A percentile compares a stretch with the other conserved stretches of the same genome.
These are phyloP conservation scores for Blastocystis sp. DNA, from an alignment of 352 stramenopile genomes.

Conservation along the genomic window DNA sequence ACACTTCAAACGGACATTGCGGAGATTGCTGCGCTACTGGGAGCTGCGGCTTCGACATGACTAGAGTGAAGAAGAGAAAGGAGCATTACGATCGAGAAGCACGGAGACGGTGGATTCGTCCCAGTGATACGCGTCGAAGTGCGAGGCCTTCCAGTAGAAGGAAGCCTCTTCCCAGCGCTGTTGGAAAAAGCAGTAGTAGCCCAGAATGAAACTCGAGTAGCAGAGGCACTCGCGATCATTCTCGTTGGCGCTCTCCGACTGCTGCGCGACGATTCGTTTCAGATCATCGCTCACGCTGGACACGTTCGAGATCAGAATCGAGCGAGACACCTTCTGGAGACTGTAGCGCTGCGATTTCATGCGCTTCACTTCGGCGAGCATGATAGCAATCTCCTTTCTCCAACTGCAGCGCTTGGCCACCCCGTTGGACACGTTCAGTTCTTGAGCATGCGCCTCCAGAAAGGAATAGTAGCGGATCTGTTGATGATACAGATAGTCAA, in stretches of 20 bases:
- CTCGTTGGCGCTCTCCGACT: no score
- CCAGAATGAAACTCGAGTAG: not conserved
- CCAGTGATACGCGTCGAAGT: slow-evolving; percentile 1
- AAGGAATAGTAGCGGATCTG: not conserved
- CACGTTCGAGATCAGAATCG: no score
- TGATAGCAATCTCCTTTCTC: not conserved
- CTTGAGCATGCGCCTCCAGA: not conserved
- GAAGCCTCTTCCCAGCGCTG: not conserved
- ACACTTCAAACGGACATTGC: not conserved
- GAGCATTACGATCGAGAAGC: not conserved
- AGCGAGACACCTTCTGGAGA: no score
- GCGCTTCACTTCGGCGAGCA: not conserved
- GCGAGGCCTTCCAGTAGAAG: not conserved
- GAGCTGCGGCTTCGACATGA: not conserved
- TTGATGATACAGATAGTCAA: not conserved
- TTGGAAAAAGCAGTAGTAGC: slow-evolving; percentile 1
- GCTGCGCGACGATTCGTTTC: no score
- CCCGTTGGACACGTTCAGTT: not conserved
- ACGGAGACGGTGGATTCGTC: not conserved
- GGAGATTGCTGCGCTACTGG: not conserved
- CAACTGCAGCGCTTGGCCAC: not conserved
- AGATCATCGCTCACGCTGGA: no score
- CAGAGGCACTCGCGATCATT: not conserved
- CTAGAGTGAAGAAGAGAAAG: not conserved
- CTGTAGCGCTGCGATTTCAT: not conserved